Evolutionary conservation across 176 grass and related monocot species (phyloP).

Genomic region (Melocanna baccifera): DNA sequence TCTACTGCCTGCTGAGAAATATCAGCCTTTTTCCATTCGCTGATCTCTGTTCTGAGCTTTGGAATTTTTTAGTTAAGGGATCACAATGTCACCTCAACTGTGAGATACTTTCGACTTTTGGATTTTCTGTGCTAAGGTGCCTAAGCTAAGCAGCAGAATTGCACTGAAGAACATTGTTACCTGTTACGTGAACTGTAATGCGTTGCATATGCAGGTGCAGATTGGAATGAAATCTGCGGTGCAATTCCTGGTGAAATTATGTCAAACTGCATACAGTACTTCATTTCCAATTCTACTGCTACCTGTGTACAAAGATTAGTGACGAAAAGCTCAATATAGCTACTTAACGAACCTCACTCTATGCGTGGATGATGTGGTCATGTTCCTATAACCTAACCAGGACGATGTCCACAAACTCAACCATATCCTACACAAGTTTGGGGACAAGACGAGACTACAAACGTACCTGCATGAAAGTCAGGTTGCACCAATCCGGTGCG

Average conservation of each 20-base stretch:
- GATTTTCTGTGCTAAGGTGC: not conserved
- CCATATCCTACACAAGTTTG: too few species aligned
- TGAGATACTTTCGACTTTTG: not conserved
- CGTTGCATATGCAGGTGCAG: not conserved
- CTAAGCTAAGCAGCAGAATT: not conserved
- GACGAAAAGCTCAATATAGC: not conserved
- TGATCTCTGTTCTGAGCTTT: not conserved
- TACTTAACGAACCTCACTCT: too few species aligned
- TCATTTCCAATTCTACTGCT: not conserved
- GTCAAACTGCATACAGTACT: not conserved
- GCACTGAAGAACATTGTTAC: not conserved
- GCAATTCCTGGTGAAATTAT: not conserved
- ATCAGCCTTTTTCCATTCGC: not conserved
- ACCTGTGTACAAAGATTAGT: not conserved
- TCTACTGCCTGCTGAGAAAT: not conserved
- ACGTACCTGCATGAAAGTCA: too few species aligned
- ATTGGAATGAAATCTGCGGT: not conserved
- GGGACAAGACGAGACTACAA: too few species aligned
- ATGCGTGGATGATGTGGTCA: too few species aligned
- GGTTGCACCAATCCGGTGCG: too few species aligned
- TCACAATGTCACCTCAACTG: not conserved
- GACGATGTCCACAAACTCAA: too few species aligned
- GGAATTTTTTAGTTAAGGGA: not conserved
- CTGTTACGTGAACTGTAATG: not conserved
- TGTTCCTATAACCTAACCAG: too few species aligned